phyloP scores from a whole-genome alignment of 169 alveolate species.

The Babesia ovis region DNA sequence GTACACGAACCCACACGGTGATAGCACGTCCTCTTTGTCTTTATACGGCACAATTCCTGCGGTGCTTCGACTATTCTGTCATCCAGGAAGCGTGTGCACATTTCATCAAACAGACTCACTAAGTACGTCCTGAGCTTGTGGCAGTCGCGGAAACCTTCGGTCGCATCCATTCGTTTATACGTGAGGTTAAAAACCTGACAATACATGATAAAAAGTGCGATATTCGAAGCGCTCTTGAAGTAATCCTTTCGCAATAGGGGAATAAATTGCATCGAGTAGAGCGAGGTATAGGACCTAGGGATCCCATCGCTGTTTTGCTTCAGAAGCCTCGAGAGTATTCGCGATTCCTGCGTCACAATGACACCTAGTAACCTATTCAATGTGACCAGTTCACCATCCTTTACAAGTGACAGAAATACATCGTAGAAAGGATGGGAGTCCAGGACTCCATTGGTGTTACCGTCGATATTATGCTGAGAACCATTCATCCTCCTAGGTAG shows the following conservation, averaged over 20 bases:
- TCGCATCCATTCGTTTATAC: not conserved
- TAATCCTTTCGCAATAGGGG: not conserved
- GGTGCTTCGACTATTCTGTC: conserved; percentile 1
- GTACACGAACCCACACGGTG: conserved; percentile 5
- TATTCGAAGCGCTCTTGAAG: conserved; percentile 5
- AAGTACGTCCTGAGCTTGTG: not conserved
- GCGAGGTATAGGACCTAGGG: not conserved
- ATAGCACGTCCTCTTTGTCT: conserved; percentile 2
- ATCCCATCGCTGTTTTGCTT: not conserved
- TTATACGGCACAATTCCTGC: not conserved
- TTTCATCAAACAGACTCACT: conserved; percentile 13
- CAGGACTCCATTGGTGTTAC: not conserved
- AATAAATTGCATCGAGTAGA: conserved; percentile 20
- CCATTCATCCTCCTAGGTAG: not conserved
- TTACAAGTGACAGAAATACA: not conserved
- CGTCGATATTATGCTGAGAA: not conserved
- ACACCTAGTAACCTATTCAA: conserved; percentile 13
- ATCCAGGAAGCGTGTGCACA: conserved; percentile 33
- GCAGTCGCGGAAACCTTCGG: not conserved
- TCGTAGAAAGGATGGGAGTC: conserved; percentile 4
- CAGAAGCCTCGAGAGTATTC: not conserved
- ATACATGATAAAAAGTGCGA: conserved; percentile 8
- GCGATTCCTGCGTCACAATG: conserved; percentile 19
- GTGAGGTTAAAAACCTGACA: conserved; percentile 22
- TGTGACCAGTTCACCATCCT: conserved; percentile 14